Evolutionary conservation across 139 green algal species (phyloP).

Genomic region (Coelastrella sp.): DNA sequence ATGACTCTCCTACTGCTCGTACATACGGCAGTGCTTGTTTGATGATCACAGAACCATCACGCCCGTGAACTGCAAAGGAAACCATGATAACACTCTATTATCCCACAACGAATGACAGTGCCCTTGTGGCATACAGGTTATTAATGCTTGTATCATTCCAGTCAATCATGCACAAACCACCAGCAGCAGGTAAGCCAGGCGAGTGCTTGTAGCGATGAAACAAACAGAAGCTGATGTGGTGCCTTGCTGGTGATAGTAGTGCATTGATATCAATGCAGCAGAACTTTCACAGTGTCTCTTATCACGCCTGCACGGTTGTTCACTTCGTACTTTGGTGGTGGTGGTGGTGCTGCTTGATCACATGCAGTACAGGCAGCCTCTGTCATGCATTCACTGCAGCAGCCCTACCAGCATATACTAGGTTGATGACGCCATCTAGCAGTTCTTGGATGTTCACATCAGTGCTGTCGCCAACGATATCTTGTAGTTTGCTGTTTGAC

Average conservation of each 20-base stretch:
- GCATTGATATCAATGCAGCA: too few species aligned
- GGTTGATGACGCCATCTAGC: conserved; percentile 55
- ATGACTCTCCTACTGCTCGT: conserved; percentile 37
- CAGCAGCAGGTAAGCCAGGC: not conserved
- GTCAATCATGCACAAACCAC: not conserved
- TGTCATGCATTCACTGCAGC: too few species aligned
- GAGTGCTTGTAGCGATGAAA: not conserved
- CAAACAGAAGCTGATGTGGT: not conserved
- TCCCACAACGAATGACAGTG: too few species aligned
- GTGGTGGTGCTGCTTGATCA: too few species aligned
- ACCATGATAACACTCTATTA: not conserved
- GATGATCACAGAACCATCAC: not conserved
- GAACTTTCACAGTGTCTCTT: too few species aligned
- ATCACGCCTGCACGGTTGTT: too few species aligned
- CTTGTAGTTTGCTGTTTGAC: not conserved
- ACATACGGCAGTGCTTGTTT: conserved; percentile 47
- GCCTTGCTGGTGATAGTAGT: too few species aligned
- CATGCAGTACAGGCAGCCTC: too few species aligned
- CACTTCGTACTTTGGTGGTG: too few species aligned
- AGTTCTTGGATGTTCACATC: conserved; percentile 38
- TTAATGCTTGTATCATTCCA: too few species aligned
- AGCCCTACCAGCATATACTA: conserved; percentile 44
- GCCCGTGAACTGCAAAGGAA: conserved; percentile 47
- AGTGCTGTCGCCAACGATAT: not conserved
- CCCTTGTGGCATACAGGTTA: too few species aligned